These are phyloP conservation scores for Cyclotella kingstonii DNA, from an alignment of 108 stramenopile genomes.

Conservation along the genomic window DNA sequence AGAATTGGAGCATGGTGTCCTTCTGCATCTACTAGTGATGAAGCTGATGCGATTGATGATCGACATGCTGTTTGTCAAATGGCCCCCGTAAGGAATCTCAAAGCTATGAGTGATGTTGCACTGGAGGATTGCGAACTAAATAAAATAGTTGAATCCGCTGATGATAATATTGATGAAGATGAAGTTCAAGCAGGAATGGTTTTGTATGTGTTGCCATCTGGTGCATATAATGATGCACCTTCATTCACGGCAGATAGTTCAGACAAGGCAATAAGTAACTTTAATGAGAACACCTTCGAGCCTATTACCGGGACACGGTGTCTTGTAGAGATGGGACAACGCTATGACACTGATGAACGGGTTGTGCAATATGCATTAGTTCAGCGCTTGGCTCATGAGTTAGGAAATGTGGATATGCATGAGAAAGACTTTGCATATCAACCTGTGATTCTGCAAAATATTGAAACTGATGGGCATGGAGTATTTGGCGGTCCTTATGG, in stretches of 20 bases:
- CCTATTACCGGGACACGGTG: constrained; percentile 5
- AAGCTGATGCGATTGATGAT: constrained; percentile 2
- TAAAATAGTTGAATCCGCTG: not conserved
- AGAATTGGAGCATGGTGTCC: constrained; percentile 36
- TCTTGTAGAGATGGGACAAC: constrained; percentile 24
- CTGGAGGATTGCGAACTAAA: not conserved
- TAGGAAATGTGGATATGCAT: constrained; percentile 41
- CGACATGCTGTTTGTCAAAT: not conserved
- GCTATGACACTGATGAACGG: constrained; percentile 22
- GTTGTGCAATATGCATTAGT: constrained; percentile 34
- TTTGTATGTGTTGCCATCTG: constrained; percentile 16
- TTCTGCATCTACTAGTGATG: not conserved
- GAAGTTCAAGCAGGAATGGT: constrained; percentile 38
- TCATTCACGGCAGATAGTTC: not conserved
- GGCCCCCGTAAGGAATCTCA: not conserved
- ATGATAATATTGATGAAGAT: not conserved
- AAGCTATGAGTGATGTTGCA: not conserved
- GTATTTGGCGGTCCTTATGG: not conserved
- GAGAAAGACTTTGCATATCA: constrained; percentile 37
- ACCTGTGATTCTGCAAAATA: constrained; percentile 12
- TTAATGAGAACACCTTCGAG: not conserved
- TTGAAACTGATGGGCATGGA: not conserved
- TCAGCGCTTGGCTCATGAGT: constrained; percentile 10
- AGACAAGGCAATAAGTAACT: not conserved
- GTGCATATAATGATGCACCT: not conserved